A percentile compares a stretch with the other conserved stretches of the same genome.
These are phyloP conservation scores for Umbelopsis sp. DNA, from an alignment of 192 early-diverging fungal genomes.

Conservation along the genomic window DNA sequence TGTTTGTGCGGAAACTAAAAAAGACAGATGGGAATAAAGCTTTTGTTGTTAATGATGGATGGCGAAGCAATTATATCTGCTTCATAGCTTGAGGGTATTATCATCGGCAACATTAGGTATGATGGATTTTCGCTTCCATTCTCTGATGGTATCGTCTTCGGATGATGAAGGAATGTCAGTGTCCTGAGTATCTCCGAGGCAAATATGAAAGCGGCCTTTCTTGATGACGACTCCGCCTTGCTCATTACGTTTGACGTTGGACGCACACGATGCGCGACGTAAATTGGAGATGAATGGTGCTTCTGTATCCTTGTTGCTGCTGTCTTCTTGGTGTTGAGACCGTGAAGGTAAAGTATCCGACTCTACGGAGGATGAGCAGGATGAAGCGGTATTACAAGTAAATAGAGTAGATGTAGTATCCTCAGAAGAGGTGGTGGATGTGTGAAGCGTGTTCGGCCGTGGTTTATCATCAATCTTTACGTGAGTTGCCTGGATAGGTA, in stretches of 20 bases:
- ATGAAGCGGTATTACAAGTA: constrained; percentile 6
- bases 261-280: constrained; percentile 20
- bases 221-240: constrained; percentile 20
- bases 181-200: constrained; percentile 11
- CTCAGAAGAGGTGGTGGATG: neutral
- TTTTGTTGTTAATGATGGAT: no score
- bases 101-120: constrained; percentile 6
- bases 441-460: neutral
- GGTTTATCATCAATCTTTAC: constrained; percentile 19
- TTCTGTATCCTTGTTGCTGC: neutral
- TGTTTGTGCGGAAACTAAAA: no score
- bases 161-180: constrained; percentile 12
- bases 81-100: neutral
- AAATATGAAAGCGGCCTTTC: constrained; percentile 16
- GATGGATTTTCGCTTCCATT: constrained; percentile 21
- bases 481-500: neutral
- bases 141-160: constrained; percentile 2
- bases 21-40: no score
- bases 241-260: constrained; percentile 12
- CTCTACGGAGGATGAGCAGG: neutral
- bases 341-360: neutral
- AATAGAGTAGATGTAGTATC: constrained; percentile 9
- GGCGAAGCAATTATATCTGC: neutral
- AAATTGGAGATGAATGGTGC: constrained; percentile 12
- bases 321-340: neutral